Percentiles rank a stretch among this genome's conserved stretches.
phyloP scores from a whole-genome alignment of 139 green algal genomes.

The Coelastrella sp. region DNA sequence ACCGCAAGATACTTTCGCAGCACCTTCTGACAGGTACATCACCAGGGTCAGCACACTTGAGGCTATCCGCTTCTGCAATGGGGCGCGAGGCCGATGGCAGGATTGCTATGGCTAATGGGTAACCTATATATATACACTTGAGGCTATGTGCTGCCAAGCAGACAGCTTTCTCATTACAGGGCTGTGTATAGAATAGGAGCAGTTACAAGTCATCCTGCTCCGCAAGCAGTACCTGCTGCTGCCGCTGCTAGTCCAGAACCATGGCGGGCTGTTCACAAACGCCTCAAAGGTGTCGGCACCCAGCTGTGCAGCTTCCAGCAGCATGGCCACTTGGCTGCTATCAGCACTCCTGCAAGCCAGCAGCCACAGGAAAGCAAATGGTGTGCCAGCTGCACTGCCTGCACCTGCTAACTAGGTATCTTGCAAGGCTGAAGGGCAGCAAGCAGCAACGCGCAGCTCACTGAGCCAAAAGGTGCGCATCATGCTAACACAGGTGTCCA shows the following conservation, averaged over 20 bases:
- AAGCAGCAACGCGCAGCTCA: background rate
- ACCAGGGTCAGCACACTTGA: no score
- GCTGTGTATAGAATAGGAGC: background rate
- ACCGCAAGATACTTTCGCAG: no score
- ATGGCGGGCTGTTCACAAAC: conserved; percentile 29
- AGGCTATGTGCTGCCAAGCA: no score
- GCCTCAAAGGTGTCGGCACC: conserved; percentile 30
- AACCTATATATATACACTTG: no score
- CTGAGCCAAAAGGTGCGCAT: background rate
- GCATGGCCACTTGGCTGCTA: conserved; percentile 25
- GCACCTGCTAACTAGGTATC: background rate
- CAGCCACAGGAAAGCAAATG: background rate
- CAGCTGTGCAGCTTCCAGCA: background rate
- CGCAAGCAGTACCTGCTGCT: conserved; percentile 6
- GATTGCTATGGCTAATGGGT: no score
- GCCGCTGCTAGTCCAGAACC: background rate
- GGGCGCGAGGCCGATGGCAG: no score
- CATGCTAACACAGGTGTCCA: no score
- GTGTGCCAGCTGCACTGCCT: background rate
- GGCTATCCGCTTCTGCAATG: no score
- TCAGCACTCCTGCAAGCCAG: conserved; percentile 1
- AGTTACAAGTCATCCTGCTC: background rate
- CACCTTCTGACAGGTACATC: no score
- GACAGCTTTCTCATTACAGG: no score
- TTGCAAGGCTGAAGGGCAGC: background rate